phyloP scores from a whole-genome alignment of 805 yeast genomes.

The Nakazawaea ishiwadae region DNA sequence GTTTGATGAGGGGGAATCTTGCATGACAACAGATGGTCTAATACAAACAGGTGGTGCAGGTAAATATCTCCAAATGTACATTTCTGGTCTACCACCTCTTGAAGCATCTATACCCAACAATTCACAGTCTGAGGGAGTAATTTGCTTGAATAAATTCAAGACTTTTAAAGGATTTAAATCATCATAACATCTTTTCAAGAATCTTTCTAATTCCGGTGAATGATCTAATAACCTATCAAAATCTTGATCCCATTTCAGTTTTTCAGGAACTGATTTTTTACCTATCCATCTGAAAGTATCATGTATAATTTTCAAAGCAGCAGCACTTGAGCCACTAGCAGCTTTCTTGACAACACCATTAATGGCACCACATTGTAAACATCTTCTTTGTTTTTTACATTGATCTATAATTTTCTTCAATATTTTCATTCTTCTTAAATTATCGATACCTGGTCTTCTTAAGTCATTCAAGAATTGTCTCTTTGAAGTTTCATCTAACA shows the following conservation, averaged over 20 bases:
- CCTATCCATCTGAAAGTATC: constrained; percentile 96
- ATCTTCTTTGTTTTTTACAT: constrained; percentile 91
- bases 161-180: constrained; percentile 93
- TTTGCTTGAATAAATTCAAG: constrained; percentile 79
- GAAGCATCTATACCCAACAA: constrained; percentile 85
- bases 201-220: constrained; percentile 86
- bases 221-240: constrained; percentile 68
- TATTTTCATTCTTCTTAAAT: constrained; percentile 85
- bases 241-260: constrained; percentile 81
- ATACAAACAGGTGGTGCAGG: constrained; percentile 99
- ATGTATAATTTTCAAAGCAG: constrained; percentile 91
- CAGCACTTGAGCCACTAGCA: constrained; percentile 85
- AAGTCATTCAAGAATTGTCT: constrained; percentile 71
- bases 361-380: constrained; percentile 78
- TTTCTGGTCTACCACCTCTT: constrained; percentile 90
- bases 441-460: constrained; percentile 84
- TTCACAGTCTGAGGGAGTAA: constrained; percentile 85
- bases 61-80: constrained; percentile 92
- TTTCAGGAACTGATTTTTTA: constrained; percentile 81
- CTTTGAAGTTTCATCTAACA: constrained; percentile 70
- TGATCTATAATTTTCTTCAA: constrained; percentile 82
- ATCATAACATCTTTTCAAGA: constrained; percentile 81
- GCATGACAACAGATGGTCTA: constrained; percentile 94
- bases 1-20: constrained; percentile 81
- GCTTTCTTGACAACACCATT: constrained; percentile 98